A percentile compares a stretch with the other conserved stretches of the same genome.
These are phyloP conservation scores for Rhizopogon rudus DNA, from an alignment of 768 basidiomycete genomes.

Conservation along the genomic window DNA sequence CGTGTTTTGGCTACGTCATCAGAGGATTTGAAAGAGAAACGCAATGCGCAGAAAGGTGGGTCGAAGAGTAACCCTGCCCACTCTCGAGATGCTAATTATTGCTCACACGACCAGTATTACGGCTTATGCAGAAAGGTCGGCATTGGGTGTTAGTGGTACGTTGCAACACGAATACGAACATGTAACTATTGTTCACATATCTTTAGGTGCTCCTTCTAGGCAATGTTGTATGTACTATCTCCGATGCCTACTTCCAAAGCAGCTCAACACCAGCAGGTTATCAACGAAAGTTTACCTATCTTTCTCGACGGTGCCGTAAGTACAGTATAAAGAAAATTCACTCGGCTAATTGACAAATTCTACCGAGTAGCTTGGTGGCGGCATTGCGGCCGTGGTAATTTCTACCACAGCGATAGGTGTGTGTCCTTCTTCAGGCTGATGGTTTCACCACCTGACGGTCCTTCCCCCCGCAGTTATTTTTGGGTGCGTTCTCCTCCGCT, in stretches of 20 bases:
- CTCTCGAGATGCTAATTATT: background rate
- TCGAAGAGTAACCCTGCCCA: background rate
- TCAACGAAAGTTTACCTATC: slow-evolving; percentile 82
- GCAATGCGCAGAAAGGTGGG: slow-evolving; percentile 67
- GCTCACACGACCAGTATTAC: slow-evolving; percentile 36
- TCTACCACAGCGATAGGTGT: slow-evolving; percentile 60
- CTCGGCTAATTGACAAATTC: slow-evolving; percentile 3
- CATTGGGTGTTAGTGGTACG: slow-evolving; percentile 93
- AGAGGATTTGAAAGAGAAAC: slow-evolving; percentile 61
- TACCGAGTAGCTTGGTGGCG: slow-evolving; percentile 50
- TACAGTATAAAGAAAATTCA: background rate
- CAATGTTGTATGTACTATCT: slow-evolving; percentile 63
- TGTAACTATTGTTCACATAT: slow-evolving; percentile 3
- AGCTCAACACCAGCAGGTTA: slow-evolving; percentile 42
- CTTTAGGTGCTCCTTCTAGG: slow-evolving; percentile 74
- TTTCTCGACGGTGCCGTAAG: slow-evolving; percentile 69
- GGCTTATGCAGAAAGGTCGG: slow-evolving; percentile 57
- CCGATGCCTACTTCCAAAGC: background rate
- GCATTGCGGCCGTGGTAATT: slow-evolving; percentile 71
- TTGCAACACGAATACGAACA: background rate
- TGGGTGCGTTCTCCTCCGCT: slow-evolving; percentile 45
- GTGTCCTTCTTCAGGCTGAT: slow-evolving; percentile 14
- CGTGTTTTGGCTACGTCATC: slow-evolving; percentile 82
- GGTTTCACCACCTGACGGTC: background rate
- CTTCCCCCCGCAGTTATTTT: slow-evolving; percentile 58